A percentile compares a stretch with the other conserved stretches of the same genome.
Evolutionary conservation across 306 rosid genomes (phyloP).

Genomic region (Carpinus viminea): DNA sequence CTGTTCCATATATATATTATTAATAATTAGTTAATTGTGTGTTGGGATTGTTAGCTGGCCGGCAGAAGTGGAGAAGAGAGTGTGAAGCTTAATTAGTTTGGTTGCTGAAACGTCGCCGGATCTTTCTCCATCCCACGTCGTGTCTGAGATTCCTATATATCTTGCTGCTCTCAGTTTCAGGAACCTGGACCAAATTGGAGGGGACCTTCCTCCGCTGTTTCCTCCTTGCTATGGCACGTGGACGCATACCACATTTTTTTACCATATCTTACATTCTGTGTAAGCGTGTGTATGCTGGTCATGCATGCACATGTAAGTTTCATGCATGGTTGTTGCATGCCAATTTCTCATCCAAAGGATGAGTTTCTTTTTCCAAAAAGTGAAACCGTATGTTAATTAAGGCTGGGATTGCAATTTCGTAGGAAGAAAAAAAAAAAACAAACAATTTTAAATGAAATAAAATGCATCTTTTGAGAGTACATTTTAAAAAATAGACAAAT

Average conservation of each 20-base stretch:
- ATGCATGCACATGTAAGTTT: conserved; percentile 2
- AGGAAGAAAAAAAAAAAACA: too few relatives aligned
- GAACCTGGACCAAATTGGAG: conserved; percentile 21
- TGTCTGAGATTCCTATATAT: conserved; percentile 47
- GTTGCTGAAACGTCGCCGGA: conserved; percentile 70
- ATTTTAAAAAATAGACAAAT: too few relatives aligned
- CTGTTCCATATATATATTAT: too few relatives aligned
- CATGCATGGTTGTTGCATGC: background rate
- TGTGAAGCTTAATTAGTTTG: background rate
- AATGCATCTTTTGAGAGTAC: too few relatives aligned
- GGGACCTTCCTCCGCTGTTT: conserved; percentile 53
- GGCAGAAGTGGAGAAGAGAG: conserved; percentile 41
- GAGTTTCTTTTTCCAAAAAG: background rate
- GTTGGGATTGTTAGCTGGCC: conserved; percentile 82
- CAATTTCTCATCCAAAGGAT: background rate
- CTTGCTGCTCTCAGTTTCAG: conserved; percentile 14
- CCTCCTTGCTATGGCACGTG: conserved; percentile 50
- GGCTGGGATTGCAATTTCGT: too few relatives aligned
- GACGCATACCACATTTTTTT: conserved; percentile 26
- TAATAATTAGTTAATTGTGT: conserved; percentile 3
- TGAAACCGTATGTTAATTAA: too few relatives aligned
- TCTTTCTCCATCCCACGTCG: conserved; percentile 71
- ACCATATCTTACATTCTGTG: conserved; percentile 36
- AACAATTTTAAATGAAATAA: too few relatives aligned
- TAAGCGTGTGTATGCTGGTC: conserved; percentile 30